Base-by-base conservation (phyloP, 176 grass and related monocot genomes). In the Metroxylon sagu region DNA sequence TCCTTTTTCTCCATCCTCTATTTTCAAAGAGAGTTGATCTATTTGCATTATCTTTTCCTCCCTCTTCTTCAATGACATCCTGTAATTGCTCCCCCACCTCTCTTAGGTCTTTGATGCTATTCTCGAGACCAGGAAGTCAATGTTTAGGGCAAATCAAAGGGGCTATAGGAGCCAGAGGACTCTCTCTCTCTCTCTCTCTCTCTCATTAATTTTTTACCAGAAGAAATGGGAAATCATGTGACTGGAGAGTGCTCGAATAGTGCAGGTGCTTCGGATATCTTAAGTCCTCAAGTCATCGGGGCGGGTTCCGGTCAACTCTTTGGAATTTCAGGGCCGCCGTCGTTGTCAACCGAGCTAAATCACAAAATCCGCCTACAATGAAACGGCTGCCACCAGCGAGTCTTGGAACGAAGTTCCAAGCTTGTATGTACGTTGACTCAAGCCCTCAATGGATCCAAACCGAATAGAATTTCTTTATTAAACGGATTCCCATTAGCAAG, bases 71-170 rank as follows among this genome's bases (percentile, higher is more conserved):
- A 70, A 78, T 65, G 83, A 82, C 75, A 88, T 85, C 68, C 39
- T 21, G 52, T 67, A 55, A 52, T 39, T 54, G 58, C 52, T 52
- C 21, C 59, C 28, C 12, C 54, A 4, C 28, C 55, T 65, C 19
- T 49, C 5, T 66, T 70, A 43, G 88, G 72, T 89, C 82, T 78
- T 74, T 31, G 80, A 74, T 80, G 81, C 72, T 71, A 25, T 50
- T 67, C 65, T 52, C 79, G 57, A 91, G 78, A 81, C 76, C 80
- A 54, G 73, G 23, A 87, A 92, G 93, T 89, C 93, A 97, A 97
- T 91, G 93, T 76, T 58, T 52, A 77, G 75, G 49, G 76, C 62
- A 80, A 82, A 78, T 67, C 78, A 68, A 78, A 79, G 62, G 49
- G 74, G 71, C 59, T 90, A 83, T 62, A 65, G 75, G 74, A 48